phyloP scores from a whole-genome alignment of 2,329 filamentous ascomycete genomes.

The Beauveria sp. region DNA sequence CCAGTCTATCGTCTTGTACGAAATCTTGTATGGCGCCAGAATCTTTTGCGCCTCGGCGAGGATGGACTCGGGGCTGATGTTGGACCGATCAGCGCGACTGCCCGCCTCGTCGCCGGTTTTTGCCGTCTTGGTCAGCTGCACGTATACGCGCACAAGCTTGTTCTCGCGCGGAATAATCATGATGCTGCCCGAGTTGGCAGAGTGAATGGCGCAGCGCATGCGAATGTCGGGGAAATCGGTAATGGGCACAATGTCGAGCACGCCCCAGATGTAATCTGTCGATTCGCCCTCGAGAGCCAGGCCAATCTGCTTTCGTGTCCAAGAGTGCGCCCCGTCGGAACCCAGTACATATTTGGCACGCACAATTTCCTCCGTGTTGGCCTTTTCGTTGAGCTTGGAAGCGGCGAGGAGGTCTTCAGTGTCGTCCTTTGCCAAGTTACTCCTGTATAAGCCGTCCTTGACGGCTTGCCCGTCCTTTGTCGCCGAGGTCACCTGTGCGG shows the following conservation, averaged over 20 bases:
- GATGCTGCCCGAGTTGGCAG: constrained; percentile 45
- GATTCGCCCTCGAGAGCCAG: constrained; percentile 49
- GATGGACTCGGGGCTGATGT: constrained; percentile 57
- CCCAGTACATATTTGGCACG: constrained; percentile 54
- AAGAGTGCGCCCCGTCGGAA: constrained; percentile 61
- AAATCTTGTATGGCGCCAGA: constrained; percentile 58
- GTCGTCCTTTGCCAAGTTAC: constrained; percentile 50
- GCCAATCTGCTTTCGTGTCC: constrained; percentile 52
- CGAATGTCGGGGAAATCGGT: constrained; percentile 54
- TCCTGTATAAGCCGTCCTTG: constrained; percentile 50
- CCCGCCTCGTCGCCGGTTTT: constrained; percentile 26
- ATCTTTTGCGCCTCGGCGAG: constrained; percentile 56
- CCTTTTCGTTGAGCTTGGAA: constrained; percentile 17
- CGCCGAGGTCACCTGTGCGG: constrained; percentile 25
- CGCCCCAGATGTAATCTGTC: constrained; percentile 46
- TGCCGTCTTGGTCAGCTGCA: constrained; percentile 46
- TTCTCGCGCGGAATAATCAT: constrained; percentile 61
- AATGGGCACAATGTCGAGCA: constrained; percentile 34
- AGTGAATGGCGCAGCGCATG: constrained; percentile 50
- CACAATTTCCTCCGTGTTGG: constrained; percentile 21
- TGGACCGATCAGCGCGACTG: constrained; percentile 45
- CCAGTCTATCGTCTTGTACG: constrained; percentile 58
- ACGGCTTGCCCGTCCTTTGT: constrained; percentile 32
- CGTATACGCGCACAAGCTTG: constrained; percentile 56
- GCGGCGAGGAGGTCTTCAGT: constrained; percentile 41